Conservation (phyloP, 2,329 filamentous ascomycete species). For the Septoria linicola region DNA sequence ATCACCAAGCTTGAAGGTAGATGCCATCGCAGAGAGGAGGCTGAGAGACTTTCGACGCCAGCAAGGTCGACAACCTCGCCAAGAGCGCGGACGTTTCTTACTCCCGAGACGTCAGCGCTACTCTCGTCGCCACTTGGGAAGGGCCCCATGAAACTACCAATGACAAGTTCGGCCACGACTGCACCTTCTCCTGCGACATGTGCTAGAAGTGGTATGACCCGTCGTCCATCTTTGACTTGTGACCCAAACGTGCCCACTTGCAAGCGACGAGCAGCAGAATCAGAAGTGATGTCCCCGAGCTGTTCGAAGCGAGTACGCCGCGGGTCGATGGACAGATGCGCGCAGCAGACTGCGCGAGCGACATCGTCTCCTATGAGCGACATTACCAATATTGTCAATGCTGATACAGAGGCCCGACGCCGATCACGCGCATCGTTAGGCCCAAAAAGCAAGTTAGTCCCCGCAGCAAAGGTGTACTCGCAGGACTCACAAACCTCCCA, state of each 20-base stretch:
- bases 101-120: conserved; percentile 14
- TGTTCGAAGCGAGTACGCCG: conserved; percentile 10
- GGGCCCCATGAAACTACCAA: not conserved
- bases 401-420: not conserved
- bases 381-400: conserved; percentile 20
- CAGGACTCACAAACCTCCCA: conserved; percentile 13
- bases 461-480: not conserved
- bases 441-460: conserved; percentile 12
- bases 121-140: not conserved
- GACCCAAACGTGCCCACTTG: not conserved
- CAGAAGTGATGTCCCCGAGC: not conserved
- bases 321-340: not conserved
- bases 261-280: not conserved
- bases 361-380: conserved; percentile 20
- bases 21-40: conserved; percentile 34
- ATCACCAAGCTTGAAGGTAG: conserved; percentile 56
- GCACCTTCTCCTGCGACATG: not conserved
- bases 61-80: conserved; percentile 15
- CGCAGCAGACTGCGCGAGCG: not conserved
- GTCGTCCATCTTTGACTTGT: not conserved
- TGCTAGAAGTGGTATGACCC: not conserved
- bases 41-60: conserved; percentile 22
- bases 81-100: conserved; percentile 10
- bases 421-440: conserved; percentile 10
- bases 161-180: not conserved